phyloP scores from a whole-genome alignment of 225 moss, liverwort and hornwort genomes.

The Ulota crispa region DNA sequence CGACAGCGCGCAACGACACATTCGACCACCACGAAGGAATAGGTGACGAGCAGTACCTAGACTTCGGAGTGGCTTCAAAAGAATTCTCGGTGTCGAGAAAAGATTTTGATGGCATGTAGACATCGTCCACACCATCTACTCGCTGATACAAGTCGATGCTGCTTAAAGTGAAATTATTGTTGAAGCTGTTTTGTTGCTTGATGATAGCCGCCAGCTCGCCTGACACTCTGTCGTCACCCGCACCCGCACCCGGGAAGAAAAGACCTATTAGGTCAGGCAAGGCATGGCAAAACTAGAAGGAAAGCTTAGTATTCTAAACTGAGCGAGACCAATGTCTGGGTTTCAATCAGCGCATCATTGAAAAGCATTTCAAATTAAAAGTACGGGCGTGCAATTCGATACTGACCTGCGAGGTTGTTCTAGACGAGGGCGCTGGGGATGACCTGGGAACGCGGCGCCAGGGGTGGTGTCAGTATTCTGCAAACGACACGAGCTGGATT shows the following conservation, averaged over 20 bases:
- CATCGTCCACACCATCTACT: slow-evolving; percentile 43
- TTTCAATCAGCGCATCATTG: not conserved
- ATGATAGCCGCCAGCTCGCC: slow-evolving; percentile 57
- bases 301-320: not conserved
- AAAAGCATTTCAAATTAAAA: slow-evolving; percentile 10
- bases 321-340: not conserved
- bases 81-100: slow-evolving; percentile 30
- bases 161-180: slow-evolving; percentile 45
- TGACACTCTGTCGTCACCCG: slow-evolving; percentile 45
- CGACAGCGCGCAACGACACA: not conserved
- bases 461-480: slow-evolving; percentile 36
- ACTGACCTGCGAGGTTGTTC: slow-evolving; percentile 47
- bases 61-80: slow-evolving; percentile 35
- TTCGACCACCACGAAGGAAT: not conserved
- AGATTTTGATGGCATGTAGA: slow-evolving; percentile 36
- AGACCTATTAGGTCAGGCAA: slow-evolving; percentile 14
- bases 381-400: slow-evolving; percentile 11
- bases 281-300: not conserved
- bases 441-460: slow-evolving; percentile 33
- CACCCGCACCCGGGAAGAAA: not conserved
- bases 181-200: slow-evolving; percentile 54
- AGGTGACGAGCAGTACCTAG: slow-evolving; percentile 38
- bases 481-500: slow-evolving; percentile 22
- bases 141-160: slow-evolving; percentile 53
- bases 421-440: slow-evolving; percentile 29